These are phyloP conservation scores for Phytophthora citricola DNA, from an alignment of 352 stramenopile genomes.

Conservation along the genomic window DNA sequence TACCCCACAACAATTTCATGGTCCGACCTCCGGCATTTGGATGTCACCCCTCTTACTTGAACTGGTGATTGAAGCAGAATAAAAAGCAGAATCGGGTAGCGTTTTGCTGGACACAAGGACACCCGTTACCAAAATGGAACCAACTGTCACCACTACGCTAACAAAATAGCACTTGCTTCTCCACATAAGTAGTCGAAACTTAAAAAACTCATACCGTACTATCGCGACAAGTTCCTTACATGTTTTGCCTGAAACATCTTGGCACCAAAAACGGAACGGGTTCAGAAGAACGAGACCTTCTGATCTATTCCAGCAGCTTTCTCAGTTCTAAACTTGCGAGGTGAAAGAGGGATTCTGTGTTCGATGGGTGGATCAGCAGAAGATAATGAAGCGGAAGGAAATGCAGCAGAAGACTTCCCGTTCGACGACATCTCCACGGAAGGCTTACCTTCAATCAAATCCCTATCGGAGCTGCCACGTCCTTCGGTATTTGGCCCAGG, in stretches of 20 bases:
- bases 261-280: neutral
- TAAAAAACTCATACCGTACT: too few relatives aligned
- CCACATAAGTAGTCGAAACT: too few relatives aligned
- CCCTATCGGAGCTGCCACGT: neutral
- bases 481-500: conserved; percentile 1
- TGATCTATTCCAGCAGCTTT: neutral
- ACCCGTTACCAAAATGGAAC: too few relatives aligned
- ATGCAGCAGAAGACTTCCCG: neutral
- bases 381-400: neutral
- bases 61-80: too few relatives aligned
- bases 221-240: conserved; percentile 3
- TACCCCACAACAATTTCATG: conserved; percentile 36
- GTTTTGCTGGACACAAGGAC: too few relatives aligned
- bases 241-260: neutral
- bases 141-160: too few relatives aligned
- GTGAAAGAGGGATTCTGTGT: neutral
- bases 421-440: conserved; percentile 10
- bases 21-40: conserved; percentile 23
- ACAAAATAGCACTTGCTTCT: too few relatives aligned
- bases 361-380: conserved; percentile 1
- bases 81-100: too few relatives aligned
- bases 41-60: conserved; percentile 7
- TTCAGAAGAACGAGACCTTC: conserved; percentile 8
- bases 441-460: neutral
- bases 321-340: conserved; percentile 7